Conservation (phyloP, 768 basidiomycete genomes). For the Lepiota venenata region DNA sequence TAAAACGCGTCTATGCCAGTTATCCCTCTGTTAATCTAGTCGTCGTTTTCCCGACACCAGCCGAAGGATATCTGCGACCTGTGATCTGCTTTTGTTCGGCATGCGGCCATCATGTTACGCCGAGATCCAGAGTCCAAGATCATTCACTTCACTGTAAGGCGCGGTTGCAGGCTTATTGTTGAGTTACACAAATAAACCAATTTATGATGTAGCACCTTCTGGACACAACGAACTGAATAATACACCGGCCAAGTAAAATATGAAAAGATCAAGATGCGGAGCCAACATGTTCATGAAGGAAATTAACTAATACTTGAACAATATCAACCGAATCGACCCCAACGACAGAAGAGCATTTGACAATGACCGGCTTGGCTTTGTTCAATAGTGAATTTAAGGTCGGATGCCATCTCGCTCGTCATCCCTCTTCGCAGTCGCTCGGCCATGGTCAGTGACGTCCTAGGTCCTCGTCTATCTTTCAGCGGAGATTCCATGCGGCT, state of each 20-base stretch:
- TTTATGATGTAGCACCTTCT: slow-evolving; percentile 10
- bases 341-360: slow-evolving; percentile 50
- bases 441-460: slow-evolving; percentile 51
- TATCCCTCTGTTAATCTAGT: too few relatives aligned
- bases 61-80: too few relatives aligned
- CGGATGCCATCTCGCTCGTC: slow-evolving; percentile 77
- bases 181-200: neutral
- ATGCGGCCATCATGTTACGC: too few relatives aligned
- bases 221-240: slow-evolving; percentile 7
- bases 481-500: slow-evolving; percentile 17
- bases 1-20: too few relatives aligned
- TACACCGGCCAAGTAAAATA: too few relatives aligned
- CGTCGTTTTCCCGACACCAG: too few relatives aligned
- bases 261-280: slow-evolving; percentile 27
- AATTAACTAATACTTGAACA: slow-evolving; percentile 55
- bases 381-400: slow-evolving; percentile 63
- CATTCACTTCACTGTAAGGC: too few relatives aligned
- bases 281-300: slow-evolving; percentile 61
- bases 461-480: slow-evolving; percentile 33
- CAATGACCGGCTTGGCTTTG: slow-evolving; percentile 61
- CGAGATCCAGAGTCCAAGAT: too few relatives aligned
- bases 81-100: too few relatives aligned
- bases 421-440: slow-evolving; percentile 70
- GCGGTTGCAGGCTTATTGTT: too few relatives aligned
- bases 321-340: slow-evolving; percentile 51